Evolutionary conservation across 805 yeast species (phyloP).

Genomic region (Candida adriatica): DNA sequence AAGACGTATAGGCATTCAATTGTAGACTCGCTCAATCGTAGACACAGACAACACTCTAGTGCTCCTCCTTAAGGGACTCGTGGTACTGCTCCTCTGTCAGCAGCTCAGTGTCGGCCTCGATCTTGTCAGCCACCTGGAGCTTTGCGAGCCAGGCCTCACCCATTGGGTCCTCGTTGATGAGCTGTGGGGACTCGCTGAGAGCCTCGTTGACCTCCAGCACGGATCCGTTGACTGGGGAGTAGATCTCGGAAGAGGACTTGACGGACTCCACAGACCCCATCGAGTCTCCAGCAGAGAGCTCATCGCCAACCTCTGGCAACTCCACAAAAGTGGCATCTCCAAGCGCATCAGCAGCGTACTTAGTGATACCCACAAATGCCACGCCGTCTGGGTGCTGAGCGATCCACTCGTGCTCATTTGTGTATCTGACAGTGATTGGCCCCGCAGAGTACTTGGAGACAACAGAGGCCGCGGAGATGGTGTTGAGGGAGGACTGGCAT

Average conservation of each 20-base stretch:
- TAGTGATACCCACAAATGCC: slow-evolving; percentile 88
- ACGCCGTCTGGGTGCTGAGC: slow-evolving; percentile 78
- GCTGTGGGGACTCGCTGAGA: slow-evolving; percentile 64
- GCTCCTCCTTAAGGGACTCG: slow-evolving; percentile 19
- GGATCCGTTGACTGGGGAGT: slow-evolving; percentile 78
- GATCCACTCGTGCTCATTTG: slow-evolving; percentile 93
- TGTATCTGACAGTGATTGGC: slow-evolving; percentile 46
- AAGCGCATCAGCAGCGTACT: slow-evolving; percentile 90
- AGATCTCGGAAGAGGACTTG: slow-evolving; percentile 89
- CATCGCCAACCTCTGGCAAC: slow-evolving; percentile 67
- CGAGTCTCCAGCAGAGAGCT: slow-evolving; percentile 65
- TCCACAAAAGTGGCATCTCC: slow-evolving; percentile 96
- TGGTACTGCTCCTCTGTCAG: slow-evolving; percentile 46
- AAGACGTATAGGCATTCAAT: too few relatives aligned
- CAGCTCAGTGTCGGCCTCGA: slow-evolving; percentile 45
- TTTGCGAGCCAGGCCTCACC: slow-evolving; percentile 93
- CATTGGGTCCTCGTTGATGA: slow-evolving; percentile 83
- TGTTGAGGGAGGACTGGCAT: slow-evolving; percentile 18
- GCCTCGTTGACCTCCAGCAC: slow-evolving; percentile 62
- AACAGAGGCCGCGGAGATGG: slow-evolving; percentile 17
- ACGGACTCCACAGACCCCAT: slow-evolving; percentile 93
- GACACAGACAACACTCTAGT: too few relatives aligned
- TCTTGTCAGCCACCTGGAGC: slow-evolving; percentile 46
- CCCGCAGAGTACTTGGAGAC: slow-evolving; percentile 20
- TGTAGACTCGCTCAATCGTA: too few relatives aligned